Evolutionary conservation across 495 filamentous ascomycete genomes (phyloP).

Genomic region (Penicillium steckii): DNA sequence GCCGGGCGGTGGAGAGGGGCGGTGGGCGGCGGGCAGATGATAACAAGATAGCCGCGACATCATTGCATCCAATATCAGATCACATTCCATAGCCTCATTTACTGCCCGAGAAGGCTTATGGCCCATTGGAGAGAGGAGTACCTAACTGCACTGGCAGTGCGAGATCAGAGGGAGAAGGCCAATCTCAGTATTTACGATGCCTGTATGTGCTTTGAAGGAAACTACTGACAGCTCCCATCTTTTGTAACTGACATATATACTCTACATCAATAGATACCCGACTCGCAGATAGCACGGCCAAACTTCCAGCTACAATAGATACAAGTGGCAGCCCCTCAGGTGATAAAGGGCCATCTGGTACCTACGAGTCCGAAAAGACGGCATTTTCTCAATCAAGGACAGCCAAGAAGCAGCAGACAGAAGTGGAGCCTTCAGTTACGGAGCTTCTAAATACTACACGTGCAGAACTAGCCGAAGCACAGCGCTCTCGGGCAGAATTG

Average conservation of each 20-base stretch:
- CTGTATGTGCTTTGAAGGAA: conserved; percentile 41
- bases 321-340: not conserved
- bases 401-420: conserved; percentile 24
- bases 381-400: conserved; percentile 13
- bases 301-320: conserved; percentile 35
- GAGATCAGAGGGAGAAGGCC: conserved; percentile 58
- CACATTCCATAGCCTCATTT: conserved; percentile 21
- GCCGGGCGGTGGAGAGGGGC: conserved; percentile 32
- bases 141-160: conserved; percentile 48
- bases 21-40: conserved; percentile 29
- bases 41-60: conserved; percentile 28
- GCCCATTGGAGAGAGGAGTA: conserved; percentile 61
- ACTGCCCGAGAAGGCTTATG: conserved; percentile 33
- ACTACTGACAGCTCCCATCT: not conserved
- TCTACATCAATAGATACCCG: conserved; percentile 54
- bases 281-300: conserved; percentile 67
- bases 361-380: conserved; percentile 14
- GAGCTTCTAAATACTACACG: conserved; percentile 50
- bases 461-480: conserved; percentile 69
- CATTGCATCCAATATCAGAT: conserved; percentile 14
- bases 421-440: conserved; percentile 21
- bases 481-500: conserved; percentile 66
- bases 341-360: conserved; percentile 3
- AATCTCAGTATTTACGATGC: conserved; percentile 55
- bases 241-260: conserved; percentile 24